Percentiles rank a stretch among this genome's conserved stretches.
These are phyloP conservation scores for Debaryomyces udenii DNA, from an alignment of 1,139 yeast species.

Conservation along the genomic window DNA sequence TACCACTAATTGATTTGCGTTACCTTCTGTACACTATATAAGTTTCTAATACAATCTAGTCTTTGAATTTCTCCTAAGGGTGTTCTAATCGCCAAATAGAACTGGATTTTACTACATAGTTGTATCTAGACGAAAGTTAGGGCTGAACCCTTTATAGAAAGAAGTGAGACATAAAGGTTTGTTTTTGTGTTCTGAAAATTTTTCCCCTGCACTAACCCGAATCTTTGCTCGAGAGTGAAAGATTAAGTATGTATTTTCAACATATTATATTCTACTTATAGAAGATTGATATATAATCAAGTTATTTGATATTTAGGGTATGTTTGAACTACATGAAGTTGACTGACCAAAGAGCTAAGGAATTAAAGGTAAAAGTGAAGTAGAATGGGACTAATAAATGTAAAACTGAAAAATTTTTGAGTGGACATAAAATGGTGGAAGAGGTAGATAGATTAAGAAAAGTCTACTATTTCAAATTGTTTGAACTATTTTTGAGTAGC, in stretches of 20 bases:
- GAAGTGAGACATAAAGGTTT: conserved; percentile 10
- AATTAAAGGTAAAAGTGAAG: neutral
- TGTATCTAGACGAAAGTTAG: conserved; percentile 11
- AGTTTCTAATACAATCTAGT: conserved; percentile 4
- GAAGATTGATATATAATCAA: conserved; percentile 11
- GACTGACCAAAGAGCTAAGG: too few species aligned
- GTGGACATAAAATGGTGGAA: neutral
- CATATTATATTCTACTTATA: conserved; percentile 7
- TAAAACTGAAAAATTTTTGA: neutral
- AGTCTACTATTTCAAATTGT: too few species aligned
- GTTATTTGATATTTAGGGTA: conserved; percentile 19
- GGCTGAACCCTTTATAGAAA: conserved; percentile 17
- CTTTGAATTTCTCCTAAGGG: neutral
- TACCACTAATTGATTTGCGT: conserved; percentile 1
- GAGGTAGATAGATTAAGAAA: too few species aligned
- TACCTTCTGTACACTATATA: conserved; percentile 8
- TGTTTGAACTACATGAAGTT: conserved; percentile 14
- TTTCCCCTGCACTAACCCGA: conserved; percentile 14
- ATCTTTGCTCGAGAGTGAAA: conserved; percentile 4
- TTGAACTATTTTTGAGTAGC: too few species aligned
- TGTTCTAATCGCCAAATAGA: too few species aligned
- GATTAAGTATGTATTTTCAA: conserved; percentile 10
- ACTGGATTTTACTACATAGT: neutral
- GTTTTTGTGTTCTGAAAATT: conserved; percentile 16
- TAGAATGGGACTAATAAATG: conserved; percentile 1